Base-by-base conservation (phyloP, 2,329 filamentous ascomycete species). In the Hansfordia pulvinata region DNA sequence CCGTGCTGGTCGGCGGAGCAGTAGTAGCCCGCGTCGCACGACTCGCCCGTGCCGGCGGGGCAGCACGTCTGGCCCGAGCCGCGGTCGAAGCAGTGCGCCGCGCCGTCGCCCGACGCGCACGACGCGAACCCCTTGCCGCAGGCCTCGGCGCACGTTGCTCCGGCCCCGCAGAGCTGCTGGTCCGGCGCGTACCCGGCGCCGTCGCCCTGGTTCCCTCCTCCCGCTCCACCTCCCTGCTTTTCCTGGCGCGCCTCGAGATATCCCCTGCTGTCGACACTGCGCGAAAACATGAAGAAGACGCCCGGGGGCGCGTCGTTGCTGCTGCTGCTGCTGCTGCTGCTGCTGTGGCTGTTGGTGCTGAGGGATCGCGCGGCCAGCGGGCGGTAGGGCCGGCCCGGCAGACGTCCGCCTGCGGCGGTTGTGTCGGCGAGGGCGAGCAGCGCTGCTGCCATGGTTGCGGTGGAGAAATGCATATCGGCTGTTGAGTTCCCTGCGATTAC, bases 21-120 rank as follows among this genome's bases (percentile, higher is more conserved):
- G 57, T 67, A 76, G 56, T 65, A 77, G 26, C 67, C 69, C 10
- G 51, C 46, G 17, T 69, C 61, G 46, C 72, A 77, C 17, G 70
- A 68, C 49, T 70, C 69, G 53, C 72, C 71, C 35, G 54, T 57
- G 38, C 54, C 54, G 39, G 66, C 60, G 21, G 58, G 54, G 45
- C 71, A 76, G 61, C 71, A 76, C 20, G 49, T 53, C 52, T 75
- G 62, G 31, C 58, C 54, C 17, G 49, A 52, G 10, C 38, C 35
- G 9, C 60, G 54, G 49, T 75, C 62, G 52, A 55, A 76, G 54
- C 72, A 77, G 55, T 75, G 69, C 25, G 64, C 54, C 29, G 57
- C 38, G 20, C 48, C 49, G 35, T 68, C 63, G 26, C 43, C 44
- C 12, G 38, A 51, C 26, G 33, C 34, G 35, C 37, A 50, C 15